Conservation (phyloP, 1,139 yeast species). For the Eremothecium cymbalariae region DNA sequence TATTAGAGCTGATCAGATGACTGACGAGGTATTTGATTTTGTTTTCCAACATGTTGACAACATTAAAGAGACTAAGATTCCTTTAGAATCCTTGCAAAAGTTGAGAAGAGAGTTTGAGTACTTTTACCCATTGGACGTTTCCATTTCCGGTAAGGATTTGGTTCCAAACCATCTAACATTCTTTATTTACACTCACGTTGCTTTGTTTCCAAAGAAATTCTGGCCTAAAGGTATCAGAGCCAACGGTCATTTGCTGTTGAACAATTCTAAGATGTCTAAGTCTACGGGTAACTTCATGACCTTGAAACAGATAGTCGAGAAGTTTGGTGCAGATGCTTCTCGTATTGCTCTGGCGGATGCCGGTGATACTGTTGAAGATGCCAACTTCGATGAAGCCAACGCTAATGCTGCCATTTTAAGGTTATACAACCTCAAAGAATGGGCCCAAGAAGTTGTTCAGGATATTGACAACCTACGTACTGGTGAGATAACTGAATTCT, state of each 20-base stretch:
- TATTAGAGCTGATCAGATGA: slow-evolving; percentile 76
- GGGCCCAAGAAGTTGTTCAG: slow-evolving; percentile 74
- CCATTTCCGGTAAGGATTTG: slow-evolving; percentile 93
- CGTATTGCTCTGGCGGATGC: slow-evolving; percentile 98
- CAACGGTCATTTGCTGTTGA: slow-evolving; percentile 90
- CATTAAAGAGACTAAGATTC: slow-evolving; percentile 47
- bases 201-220: slow-evolving; percentile 77
- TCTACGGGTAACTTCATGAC: slow-evolving; percentile 97
- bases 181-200: slow-evolving; percentile 88
- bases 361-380: slow-evolving; percentile 96
- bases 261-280: slow-evolving; percentile 96
- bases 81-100: slow-evolving; percentile 55
- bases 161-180: slow-evolving; percentile 96
- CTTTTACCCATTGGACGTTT: slow-evolving; percentile 86
- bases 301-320: slow-evolving; percentile 69
- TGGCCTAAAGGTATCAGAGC: slow-evolving; percentile 96
- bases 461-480: slow-evolving; percentile 52
- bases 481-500: slow-evolving; percentile 60
- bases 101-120: slow-evolving; percentile 92
- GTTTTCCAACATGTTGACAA: slow-evolving; percentile 69
- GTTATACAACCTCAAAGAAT: slow-evolving; percentile 83
- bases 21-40: slow-evolving; percentile 90
- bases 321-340: slow-evolving; percentile 96
- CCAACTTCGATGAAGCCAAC: slow-evolving; percentile 91
- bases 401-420: slow-evolving; percentile 97